Conservation (phyloP, 257 asterid species). For the Nemophila menziesii region DNA sequence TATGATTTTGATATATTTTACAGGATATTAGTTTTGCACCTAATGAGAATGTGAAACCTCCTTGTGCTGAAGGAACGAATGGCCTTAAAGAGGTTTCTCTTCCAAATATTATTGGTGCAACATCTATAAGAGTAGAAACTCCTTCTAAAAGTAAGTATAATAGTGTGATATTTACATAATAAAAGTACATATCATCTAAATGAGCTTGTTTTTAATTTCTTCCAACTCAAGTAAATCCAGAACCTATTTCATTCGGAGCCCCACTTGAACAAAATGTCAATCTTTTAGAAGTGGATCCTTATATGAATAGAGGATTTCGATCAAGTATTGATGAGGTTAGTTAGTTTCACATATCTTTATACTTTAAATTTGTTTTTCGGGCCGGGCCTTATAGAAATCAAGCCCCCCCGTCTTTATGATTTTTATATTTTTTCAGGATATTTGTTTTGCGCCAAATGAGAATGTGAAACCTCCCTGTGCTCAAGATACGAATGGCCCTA, state of each 20-base stretch:
- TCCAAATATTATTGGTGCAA: conserved; percentile 38
- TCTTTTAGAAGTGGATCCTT: conserved; percentile 26
- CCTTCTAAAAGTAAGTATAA: conserved; percentile 58
- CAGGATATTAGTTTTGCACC: conserved; percentile 64
- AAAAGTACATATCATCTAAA: neutral
- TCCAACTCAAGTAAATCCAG: conserved; percentile 25
- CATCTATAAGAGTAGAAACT: conserved; percentile 31
- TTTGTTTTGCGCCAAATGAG: no score
- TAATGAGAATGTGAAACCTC: conserved; percentile 54
- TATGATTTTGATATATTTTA: conserved; percentile 9
- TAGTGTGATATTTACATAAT: conserved; percentile 3
- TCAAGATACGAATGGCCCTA: no score
- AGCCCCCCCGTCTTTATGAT: no score
- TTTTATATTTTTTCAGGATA: no score
- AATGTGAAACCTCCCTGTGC: no score
- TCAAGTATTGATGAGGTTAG: conserved; percentile 62
- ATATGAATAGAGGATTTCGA: conserved; percentile 24
- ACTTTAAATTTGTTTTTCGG: no score
- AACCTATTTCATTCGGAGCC: conserved; percentile 81
- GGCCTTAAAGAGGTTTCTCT: conserved; percentile 60
- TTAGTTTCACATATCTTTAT: no score
- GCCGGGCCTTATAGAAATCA: conserved; percentile 5
- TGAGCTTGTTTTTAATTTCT: neutral
- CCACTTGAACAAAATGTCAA: conserved; percentile 59
- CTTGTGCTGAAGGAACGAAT: conserved; percentile 63